A percentile compares a stretch with the other conserved stretches of the same genome.
Evolutionary conservation across 2,329 filamentous ascomycete genomes (phyloP).

Genomic region (Colletotrichum simmondsii): DNA sequence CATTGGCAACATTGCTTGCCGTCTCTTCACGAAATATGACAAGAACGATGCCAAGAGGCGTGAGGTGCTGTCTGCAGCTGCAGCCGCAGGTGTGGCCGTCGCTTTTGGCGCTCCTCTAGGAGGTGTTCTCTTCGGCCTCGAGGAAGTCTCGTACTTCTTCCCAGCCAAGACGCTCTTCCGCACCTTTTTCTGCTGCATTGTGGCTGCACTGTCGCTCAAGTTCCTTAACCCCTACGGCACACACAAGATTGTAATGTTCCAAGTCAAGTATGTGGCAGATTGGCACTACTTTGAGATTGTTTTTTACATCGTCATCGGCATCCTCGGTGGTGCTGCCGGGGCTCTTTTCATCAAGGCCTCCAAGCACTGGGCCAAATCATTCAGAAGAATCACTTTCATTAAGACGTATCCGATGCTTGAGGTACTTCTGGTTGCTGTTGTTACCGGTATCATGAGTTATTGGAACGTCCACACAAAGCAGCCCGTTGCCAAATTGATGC

Average conservation of each 20-base stretch:
- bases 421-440: conserved; percentile 85
- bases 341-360: conserved; percentile 98
- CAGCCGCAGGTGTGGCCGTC: conserved; percentile 91
- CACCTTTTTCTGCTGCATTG: conserved; percentile 98
- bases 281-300: conserved; percentile 95
- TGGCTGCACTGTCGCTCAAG: conserved; percentile 89
- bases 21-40: conserved; percentile 94
- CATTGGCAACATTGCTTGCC: conserved; percentile 93
- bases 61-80: conserved; percentile 92
- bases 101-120: conserved; percentile 91
- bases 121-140: conserved; percentile 90
- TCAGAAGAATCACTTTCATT: conserved; percentile 83
- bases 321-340: conserved; percentile 85
- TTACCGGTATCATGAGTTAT: conserved; percentile 88
- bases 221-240: conserved; percentile 97
- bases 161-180: conserved; percentile 96
- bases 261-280: conserved; percentile 89
- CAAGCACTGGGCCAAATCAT: conserved; percentile 87
- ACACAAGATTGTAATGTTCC: conserved; percentile 95
- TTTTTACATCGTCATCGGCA: conserved; percentile 85
- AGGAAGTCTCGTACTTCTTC: conserved; percentile 98
- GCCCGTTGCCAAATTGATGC: conserved; percentile 88
- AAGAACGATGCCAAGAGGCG: conserved; percentile 93
- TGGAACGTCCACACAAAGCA: conserved; percentile 94
- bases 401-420: conserved; percentile 88